Conservation (phyloP, 192 early-diverging fungal genomes). For the Coemansia biformis region DNA sequence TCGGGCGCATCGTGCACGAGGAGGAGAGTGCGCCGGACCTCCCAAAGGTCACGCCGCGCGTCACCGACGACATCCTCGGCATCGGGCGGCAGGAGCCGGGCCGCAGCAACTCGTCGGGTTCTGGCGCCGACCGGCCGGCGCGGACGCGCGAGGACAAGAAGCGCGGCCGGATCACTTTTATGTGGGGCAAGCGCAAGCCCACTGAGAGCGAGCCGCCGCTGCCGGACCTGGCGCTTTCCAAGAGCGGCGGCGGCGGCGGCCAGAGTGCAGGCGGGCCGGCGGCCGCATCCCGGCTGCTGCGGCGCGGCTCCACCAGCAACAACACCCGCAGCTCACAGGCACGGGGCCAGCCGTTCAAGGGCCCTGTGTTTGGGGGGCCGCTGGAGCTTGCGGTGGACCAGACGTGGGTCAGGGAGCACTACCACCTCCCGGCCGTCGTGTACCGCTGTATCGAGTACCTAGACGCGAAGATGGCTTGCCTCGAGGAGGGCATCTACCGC, state of each 20-base stretch:
- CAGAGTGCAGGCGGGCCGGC: constrained; percentile 11
- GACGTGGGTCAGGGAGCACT: constrained; percentile 66
- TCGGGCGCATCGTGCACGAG: constrained; percentile 50
- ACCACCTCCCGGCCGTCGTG: constrained; percentile 83
- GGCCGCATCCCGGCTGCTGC: constrained; percentile 30
- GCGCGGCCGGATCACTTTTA: constrained; percentile 52
- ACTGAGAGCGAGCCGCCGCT: constrained; percentile 22
- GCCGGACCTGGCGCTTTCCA: constrained; percentile 21
- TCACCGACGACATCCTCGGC: constrained; percentile 50
- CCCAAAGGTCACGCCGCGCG: constrained; percentile 37
- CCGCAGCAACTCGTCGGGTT: not conserved
- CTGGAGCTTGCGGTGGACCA: constrained; percentile 73
- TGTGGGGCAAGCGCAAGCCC: constrained; percentile 50
- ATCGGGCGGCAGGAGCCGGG: constrained; percentile 30
- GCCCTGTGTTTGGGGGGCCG: constrained; percentile 77
- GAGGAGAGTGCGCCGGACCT: constrained; percentile 40
- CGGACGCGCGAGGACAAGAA: constrained; percentile 51
- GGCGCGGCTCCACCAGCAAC: constrained; percentile 39
- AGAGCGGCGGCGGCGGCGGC: constrained; percentile 2
- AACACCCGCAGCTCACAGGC: constrained; percentile 12
- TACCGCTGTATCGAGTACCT: constrained; percentile 95
- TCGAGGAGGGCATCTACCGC: constrained; percentile 95
- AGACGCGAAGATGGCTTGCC: constrained; percentile 78
- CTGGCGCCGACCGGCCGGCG: constrained; percentile 7
- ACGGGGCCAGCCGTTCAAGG: constrained; percentile 14